Conservation (phyloP, 75 land plant species). For the Pseudotsuga menziesii region DNA sequence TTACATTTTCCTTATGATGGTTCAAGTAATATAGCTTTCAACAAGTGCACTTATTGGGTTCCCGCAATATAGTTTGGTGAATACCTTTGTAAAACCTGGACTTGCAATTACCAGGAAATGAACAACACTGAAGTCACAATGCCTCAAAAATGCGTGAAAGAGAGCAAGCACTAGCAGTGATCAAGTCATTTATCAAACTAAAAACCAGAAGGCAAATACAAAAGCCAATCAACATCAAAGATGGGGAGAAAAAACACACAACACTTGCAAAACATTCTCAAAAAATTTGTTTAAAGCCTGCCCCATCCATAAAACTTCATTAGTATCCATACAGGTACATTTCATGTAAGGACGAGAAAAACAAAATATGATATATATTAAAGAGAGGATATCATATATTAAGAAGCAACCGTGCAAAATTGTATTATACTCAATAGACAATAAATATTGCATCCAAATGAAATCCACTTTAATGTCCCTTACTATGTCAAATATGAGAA, state of each 20-base stretch:
- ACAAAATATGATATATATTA: neutral
- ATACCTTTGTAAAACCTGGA: slow-evolving; percentile 94
- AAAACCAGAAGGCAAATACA: neutral
- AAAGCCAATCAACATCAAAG: neutral
- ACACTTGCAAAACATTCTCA: slow-evolving; percentile 86
- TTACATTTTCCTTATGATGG: neutral
- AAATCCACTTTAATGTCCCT: neutral
- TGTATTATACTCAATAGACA: neutral
- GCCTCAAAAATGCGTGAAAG: slow-evolving; percentile 65
- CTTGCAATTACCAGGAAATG: slow-evolving; percentile 93
- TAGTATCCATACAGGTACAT: neutral
- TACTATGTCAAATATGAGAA: neutral
- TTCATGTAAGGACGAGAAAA: neutral
- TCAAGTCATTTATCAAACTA: neutral
- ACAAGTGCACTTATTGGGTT: too few relatives aligned
- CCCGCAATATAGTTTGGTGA: neutral
- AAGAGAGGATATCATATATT: neutral
- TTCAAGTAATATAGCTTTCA: too few relatives aligned
- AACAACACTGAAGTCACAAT: slow-evolving; percentile 79
- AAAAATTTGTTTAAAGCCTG: slow-evolving; percentile 91
- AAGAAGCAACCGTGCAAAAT: neutral
- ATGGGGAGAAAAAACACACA: neutral
- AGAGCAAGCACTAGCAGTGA: neutral
- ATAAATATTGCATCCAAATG: neutral
- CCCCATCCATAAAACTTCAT: neutral